Percentiles rank a stretch among this genome's conserved stretches.
These are phyloP conservation scores for Plectosphaerella sp. DNA, from an alignment of 2,329 filamentous ascomycete genomes.

Conservation along the genomic window DNA sequence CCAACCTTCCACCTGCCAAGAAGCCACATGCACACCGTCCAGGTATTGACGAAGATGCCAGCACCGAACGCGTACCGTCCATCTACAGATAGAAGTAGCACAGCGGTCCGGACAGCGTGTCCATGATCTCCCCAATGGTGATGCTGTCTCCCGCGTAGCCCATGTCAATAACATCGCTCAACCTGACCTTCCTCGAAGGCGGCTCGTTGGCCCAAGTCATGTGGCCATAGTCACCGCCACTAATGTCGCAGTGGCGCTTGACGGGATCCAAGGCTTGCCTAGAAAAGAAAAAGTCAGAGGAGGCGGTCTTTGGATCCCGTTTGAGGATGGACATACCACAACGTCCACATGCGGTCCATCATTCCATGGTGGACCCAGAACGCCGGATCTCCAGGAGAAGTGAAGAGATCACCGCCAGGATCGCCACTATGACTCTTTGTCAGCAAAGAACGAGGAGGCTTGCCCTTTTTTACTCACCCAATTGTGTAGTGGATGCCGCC, in stretches of 20 bases:
- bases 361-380: conserved; percentile 19
- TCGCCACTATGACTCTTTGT: conserved; percentile 16
- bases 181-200: conserved; percentile 14
- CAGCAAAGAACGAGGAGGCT: neutral
- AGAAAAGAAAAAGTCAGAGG: neutral
- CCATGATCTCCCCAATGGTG: conserved; percentile 23
- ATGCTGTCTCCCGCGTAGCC: conserved; percentile 19
- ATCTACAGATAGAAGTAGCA: conserved; percentile 23
- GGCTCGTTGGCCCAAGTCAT: conserved; percentile 22
- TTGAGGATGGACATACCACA: conserved; percentile 11
- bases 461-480: conserved; percentile 7
- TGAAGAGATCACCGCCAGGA: conserved; percentile 24
- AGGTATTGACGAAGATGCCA: no score
- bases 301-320: neutral
- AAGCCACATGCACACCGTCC: no score
- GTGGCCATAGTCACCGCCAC: conserved; percentile 19
- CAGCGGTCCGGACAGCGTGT: conserved; percentile 17
- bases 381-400: conserved; percentile 15
- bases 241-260: conserved; percentile 18
- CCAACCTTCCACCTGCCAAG: no score
- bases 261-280: conserved; percentile 15
- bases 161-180: conserved; percentile 22
- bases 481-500: conserved; percentile 24
- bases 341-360: conserved; percentile 21
- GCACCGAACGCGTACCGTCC: no score